phyloP scores from a whole-genome alignment of 495 filamentous ascomycete species.

The Chlorociboria aeruginascens region DNA sequence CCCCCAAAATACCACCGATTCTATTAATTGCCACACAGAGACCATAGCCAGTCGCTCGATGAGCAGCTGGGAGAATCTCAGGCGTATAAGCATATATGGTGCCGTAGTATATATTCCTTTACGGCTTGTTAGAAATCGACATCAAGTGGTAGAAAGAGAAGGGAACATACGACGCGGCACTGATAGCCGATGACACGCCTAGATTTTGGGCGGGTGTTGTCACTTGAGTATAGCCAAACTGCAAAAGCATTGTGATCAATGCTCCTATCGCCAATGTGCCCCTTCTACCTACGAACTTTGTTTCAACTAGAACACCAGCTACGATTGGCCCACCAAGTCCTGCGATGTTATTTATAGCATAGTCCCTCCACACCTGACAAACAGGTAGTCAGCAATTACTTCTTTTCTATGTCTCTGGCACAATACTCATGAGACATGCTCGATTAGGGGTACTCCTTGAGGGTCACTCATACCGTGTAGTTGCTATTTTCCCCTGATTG shows the following conservation, averaged over 20 bases:
- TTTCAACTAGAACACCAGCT: background rate
- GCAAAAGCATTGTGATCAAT: conserved; percentile 28
- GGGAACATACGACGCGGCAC: conserved; percentile 20
- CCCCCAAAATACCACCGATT: background rate
- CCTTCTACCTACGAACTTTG: background rate
- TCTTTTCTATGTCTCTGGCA: too few species aligned
- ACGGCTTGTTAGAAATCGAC: conserved; percentile 1
- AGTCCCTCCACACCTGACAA: conserved; percentile 35
- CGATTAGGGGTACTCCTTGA: too few species aligned
- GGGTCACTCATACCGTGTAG: conserved; percentile 22
- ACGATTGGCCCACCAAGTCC: conserved; percentile 12
- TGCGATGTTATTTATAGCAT: conserved; percentile 31
- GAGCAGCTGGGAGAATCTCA: conserved; percentile 30
- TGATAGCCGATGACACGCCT: conserved; percentile 29
- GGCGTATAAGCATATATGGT: conserved; percentile 36
- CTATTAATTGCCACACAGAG: background rate
- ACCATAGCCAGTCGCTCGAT: conserved; percentile 27
- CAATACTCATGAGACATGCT: too few species aligned
- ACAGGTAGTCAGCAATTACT: too few species aligned
- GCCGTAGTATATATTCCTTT: conserved; percentile 31
- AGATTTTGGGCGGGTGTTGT: conserved; percentile 26
- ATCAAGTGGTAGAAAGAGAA: background rate
- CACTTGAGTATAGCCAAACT: conserved; percentile 34
- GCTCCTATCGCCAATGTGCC: background rate
- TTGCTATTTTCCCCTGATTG: conserved; percentile 46